Conservation (phyloP, 2,329 filamentous ascomycete species). For the Escovopsis weberi region DNA sequence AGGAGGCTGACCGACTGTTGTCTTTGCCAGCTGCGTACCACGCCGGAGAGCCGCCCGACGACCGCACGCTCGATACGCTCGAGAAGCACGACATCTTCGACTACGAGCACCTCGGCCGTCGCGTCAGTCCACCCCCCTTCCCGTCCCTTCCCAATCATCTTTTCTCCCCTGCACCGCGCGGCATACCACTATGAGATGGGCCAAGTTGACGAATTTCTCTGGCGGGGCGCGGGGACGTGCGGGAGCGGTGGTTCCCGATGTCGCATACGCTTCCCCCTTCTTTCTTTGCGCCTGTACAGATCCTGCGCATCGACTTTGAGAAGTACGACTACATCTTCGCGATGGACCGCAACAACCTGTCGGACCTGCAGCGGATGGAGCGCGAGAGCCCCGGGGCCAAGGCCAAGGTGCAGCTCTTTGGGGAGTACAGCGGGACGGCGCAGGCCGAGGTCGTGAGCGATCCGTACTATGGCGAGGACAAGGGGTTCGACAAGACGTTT, state of each 20-base stretch:
- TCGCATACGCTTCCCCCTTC: neutral
- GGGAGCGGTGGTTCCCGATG: no score
- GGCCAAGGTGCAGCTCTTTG: slow-evolving; percentile 67
- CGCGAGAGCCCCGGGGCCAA: slow-evolving; percentile 41
- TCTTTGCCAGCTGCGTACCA: slow-evolving; percentile 58
- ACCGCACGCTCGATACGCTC: slow-evolving; percentile 70
- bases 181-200: neutral
- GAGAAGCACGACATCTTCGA: slow-evolving; percentile 57
- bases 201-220: neutral
- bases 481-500: slow-evolving; percentile 76
- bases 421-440: slow-evolving; percentile 55
- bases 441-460: slow-evolving; percentile 63
- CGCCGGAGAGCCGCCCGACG: slow-evolving; percentile 59
- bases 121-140: slow-evolving; percentile 33
- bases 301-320: slow-evolving; percentile 56
- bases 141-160: neutral
- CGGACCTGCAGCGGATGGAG: slow-evolving; percentile 49
- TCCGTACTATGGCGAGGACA: slow-evolving; percentile 79
- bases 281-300: slow-evolving; percentile 16
- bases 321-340: slow-evolving; percentile 87
- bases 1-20: neutral
- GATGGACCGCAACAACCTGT: slow-evolving; percentile 79
- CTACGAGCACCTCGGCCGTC: slow-evolving; percentile 65
- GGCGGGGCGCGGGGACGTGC: neutral
- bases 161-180: neutral